Percentiles rank a stretch among this genome's conserved stretches.
These are phyloP conservation scores for Syzygium syzygioides DNA, from an alignment of 441 rosid species.

Conservation along the genomic window DNA sequence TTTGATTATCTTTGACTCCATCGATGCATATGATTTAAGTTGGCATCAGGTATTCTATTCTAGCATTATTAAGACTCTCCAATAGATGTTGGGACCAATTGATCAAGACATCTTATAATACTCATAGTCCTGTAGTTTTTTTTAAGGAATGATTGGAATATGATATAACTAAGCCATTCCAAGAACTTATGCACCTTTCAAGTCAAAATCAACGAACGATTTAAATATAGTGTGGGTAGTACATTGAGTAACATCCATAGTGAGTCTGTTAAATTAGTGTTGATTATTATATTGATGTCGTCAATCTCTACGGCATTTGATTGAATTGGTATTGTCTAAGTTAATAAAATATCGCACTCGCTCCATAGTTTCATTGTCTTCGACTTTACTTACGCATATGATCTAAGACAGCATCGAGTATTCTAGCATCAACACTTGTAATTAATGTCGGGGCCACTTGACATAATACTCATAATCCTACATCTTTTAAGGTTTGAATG, in stretches of 20 bases:
- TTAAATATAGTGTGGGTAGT: background rate
- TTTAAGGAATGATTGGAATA: background rate
- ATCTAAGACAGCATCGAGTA: background rate
- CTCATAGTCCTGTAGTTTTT: background rate
- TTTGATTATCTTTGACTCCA: background rate
- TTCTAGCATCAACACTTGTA: background rate
- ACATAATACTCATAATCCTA: accelerated
- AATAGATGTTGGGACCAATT: background rate
- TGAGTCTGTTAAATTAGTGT: accelerated
- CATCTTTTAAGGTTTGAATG: background rate
- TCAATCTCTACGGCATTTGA: background rate
- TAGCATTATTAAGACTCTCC: background rate
- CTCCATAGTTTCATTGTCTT: background rate
- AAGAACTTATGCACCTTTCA: background rate
- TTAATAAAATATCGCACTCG: background rate
- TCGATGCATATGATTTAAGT: accelerated
- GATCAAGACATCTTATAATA: background rate
- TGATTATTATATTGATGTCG: background rate
- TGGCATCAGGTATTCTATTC: background rate
- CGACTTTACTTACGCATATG: accelerated
- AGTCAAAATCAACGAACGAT: background rate
- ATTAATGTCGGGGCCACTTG: background rate
- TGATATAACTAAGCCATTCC: background rate
- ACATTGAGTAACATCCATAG: accelerated
- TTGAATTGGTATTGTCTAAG: background rate